Base-by-base conservation (phyloP, 495 filamentous ascomycete species). In the Xylaria castorea region DNA sequence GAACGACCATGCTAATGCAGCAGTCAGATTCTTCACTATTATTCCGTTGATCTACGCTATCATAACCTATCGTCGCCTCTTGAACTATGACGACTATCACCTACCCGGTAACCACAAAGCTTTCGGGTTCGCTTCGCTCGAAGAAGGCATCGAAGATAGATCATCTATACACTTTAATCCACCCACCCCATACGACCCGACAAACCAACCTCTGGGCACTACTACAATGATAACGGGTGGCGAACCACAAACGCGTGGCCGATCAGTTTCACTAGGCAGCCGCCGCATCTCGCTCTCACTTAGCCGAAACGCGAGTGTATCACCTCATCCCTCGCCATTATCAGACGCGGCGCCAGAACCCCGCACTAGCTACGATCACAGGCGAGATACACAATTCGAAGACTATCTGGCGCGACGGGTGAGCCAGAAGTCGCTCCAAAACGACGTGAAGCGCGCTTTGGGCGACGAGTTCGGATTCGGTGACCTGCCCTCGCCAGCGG, bases 61-160 rank as follows among this genome's bases (percentile, higher is more conserved):
- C 58, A 51, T 72, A 32, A 81, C 77, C 20, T 86, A 81, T 69
- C 83, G 83, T 30, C 82, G 81, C 1, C 72, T 83, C 16, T 73
- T 83, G 14, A 77, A 76, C 38, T 85, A 83, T 64, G 85, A 86
- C 44, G 81, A 82, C 42, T 86, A 85, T 71, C 76, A 81, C 68
- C 73, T 82, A 12, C 79, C 80, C n/a, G 69, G 73, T 25, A 80
- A 81, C 75, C 67, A 78, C 40, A 80, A 81, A 55, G 63, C 68
- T n/a, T 82, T 78, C 48, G 77, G 78, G 20, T 81, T 75, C 66
- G 62, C 30, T 38, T 63, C 42, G 74, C 71, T 68, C 48, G 66
- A 72, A 25, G 78, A 78, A 8, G 66, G 78, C 3, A 60, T 66
- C 57, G 73, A 75, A 61, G 76, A 80, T 2, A 76, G 76, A 42